Base-by-base conservation (phyloP, 306 rosid genomes). In the Aeschynomene evenia region DNA sequence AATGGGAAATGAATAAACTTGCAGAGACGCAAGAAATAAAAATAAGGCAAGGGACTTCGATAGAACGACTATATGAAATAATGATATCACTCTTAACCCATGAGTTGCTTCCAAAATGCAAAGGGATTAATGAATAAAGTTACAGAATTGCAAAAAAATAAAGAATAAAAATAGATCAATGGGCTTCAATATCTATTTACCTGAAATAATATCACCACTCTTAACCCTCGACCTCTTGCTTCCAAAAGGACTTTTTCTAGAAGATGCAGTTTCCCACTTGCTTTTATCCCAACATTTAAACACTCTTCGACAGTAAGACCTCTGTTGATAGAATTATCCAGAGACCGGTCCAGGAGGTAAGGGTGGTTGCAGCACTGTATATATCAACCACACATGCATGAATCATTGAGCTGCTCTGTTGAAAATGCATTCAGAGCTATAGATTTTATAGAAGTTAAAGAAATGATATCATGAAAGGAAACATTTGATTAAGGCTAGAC, bases 301-400 rank as follows among this genome's bases (percentile, higher is more conserved):
- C 67, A 53, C 52, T 77, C 63, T 66, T 77, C 76, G 60, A 72
- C 37, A 46, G 84, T 78, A 61, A 16, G 72, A 59, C 77, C 84
- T 66, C 39, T 39, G 21, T 58, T 46, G 14, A 72, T 39, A 45
- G 63, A 60, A 73, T 33, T 21, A 28, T 72, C 49, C 76, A 76
- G 72, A 26, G 73, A 61, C 12, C 4, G 76, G 70, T 81, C 52
- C 73, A 81, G 43, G 49, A 81, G 79, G 54, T 43, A 72, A 29
- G 85, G 85, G 39, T 81, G 85, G 70, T 77, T 48, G 67, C 85
- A 81, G 60, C 82, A 81, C 82, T 81, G 72, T 48, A 67, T 72
- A 77, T 46, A 71, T 29, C 40, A 66, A 66, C 61, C 66, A 75
- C 28, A 63, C 14, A 36, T 34, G 66, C 18, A 67, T 46, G 24